Percentiles rank a stretch among this genome's conserved stretches.
Evolutionary conservation across 2,329 filamentous ascomycete genomes (phyloP).

Genomic region (Colletotrichum sansevieriae): DNA sequence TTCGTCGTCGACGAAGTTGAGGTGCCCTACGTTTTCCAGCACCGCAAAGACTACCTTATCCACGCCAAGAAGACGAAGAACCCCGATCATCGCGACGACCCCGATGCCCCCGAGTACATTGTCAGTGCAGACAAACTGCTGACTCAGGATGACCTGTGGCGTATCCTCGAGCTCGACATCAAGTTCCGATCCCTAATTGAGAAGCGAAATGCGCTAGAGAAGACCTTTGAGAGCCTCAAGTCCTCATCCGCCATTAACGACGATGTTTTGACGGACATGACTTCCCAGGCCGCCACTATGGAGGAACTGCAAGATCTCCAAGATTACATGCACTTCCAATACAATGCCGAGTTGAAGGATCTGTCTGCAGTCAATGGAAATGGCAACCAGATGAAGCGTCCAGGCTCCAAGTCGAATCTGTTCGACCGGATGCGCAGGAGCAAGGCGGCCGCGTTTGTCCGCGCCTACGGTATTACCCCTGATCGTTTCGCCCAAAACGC

Average conservation of each 20-base stretch:
- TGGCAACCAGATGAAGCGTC: slow-evolving; percentile 78
- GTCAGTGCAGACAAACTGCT: slow-evolving; percentile 88
- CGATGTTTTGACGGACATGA: slow-evolving; percentile 82
- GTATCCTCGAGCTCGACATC: slow-evolving; percentile 92
- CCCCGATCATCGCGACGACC: slow-evolving; percentile 72
- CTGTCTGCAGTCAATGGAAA: slow-evolving; percentile 74
- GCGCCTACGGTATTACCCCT: slow-evolving; percentile 89
- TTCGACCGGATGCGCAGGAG: slow-evolving; percentile 88
- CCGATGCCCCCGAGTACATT: slow-evolving; percentile 78
- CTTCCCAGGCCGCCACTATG: slow-evolving; percentile 84
- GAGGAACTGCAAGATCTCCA: slow-evolving; percentile 97
- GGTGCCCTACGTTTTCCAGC: slow-evolving; percentile 97
- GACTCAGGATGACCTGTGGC: slow-evolving; percentile 94
- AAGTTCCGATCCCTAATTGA: slow-evolving; percentile 95
- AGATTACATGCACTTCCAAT: slow-evolving; percentile 96
- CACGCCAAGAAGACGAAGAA: slow-evolving; percentile 81
- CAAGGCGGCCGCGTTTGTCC: slow-evolving; percentile 84
- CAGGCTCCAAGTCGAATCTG: slow-evolving; percentile 83
- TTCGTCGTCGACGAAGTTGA: slow-evolving; percentile 95
- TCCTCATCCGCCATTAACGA: slow-evolving; percentile 74
- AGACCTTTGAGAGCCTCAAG: slow-evolving; percentile 81
- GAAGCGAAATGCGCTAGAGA: slow-evolving; percentile 88
- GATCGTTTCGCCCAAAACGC: slow-evolving; percentile 91
- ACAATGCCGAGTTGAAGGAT: slow-evolving; percentile 86
- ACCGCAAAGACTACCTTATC: slow-evolving; percentile 97